A percentile compares a stretch with the other conserved stretches of the same genome.
phyloP scores from a whole-genome alignment of 176 grass and related monocot species.

The Pontederia paniculata region DNA sequence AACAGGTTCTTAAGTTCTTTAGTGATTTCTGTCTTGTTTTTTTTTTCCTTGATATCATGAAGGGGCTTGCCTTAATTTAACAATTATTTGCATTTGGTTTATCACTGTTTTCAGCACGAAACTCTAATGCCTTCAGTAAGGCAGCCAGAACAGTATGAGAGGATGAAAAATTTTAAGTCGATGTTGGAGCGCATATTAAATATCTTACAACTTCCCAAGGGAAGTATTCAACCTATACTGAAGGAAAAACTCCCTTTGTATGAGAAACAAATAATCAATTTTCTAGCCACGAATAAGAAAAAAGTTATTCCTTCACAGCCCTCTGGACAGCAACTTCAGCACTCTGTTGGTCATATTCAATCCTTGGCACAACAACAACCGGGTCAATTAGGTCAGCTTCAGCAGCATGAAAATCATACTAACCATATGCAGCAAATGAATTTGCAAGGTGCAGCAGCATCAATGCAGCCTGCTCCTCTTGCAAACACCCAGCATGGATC shows the following conservation, averaged over 20 bases:
- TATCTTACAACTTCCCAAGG: conserved; percentile 39
- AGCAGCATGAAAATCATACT: conserved; percentile 51
- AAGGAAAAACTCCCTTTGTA: conserved; percentile 43
- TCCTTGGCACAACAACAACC: conserved; percentile 36
- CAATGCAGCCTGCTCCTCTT: conserved; percentile 37
- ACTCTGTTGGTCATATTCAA: conserved; percentile 39
- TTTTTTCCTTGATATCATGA: neutral
- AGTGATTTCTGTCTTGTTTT: neutral
- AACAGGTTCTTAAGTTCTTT: conserved; percentile 21
- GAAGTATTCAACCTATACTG: conserved; percentile 28
- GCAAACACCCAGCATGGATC: conserved; percentile 48
- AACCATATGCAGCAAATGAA: conserved; percentile 56
- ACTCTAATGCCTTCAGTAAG: conserved; percentile 26
- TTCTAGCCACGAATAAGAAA: conserved; percentile 49
- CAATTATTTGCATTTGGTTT: neutral
- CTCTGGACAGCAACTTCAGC: conserved; percentile 40
- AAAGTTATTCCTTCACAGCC: conserved; percentile 28
- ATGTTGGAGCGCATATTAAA: conserved; percentile 44
- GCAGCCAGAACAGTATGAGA: conserved; percentile 48
- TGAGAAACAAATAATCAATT: conserved; percentile 50
- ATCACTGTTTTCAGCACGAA: conserved; percentile 27
- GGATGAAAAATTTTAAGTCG: conserved; percentile 44
- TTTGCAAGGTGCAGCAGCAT: conserved; percentile 29
- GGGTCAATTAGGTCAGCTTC: conserved; percentile 32
- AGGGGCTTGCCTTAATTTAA: neutral